Evolutionary conservation across 768 basidiomycete genomes (phyloP), one percentile per base, ranked within the genome.

Genomic region (Phylloporus scabripes): DNA sequence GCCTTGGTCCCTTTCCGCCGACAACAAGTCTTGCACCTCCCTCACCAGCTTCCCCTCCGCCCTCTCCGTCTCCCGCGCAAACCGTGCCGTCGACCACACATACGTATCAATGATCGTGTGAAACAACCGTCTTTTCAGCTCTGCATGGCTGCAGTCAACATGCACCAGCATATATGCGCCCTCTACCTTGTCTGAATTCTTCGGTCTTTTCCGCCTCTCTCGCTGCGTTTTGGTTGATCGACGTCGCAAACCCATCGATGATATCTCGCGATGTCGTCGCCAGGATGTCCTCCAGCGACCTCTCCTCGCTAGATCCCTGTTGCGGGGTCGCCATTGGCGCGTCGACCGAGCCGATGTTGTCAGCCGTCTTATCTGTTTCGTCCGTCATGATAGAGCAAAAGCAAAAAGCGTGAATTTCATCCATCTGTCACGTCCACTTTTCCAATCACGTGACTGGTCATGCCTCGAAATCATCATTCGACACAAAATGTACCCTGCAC

Each of bases 1-100:
- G 68, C 66, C 66, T 68, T 69, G 65, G 42, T 68, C 66, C 44
- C 51, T 50, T 34, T 59, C 57, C 3, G 50, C 53, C 32, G 45
- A 29, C 28, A 64, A 14, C 46, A 70, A 11, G 0, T 2, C 55
- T n/a, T 59, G 49, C 37, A 66, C 49, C 0, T 42, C 61, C 10
- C 29, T 28, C 14, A 33, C 41, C 4, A 68, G 48, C n/a, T 21
- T 31, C 0, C 33, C 46, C n/a, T 62, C 56, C 2, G 53, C 53
- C 0, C 28, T 10, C 32, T 51, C 34, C 24, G 49, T 44, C 28
- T 67, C 67, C 6, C 55, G 51, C 15, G 42, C 32, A 11, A 62
- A 20, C 0, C 65, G 61, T 5, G 61, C 65, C 7, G 28, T 61
- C 33, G 65, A 59, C 65, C 65, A 67, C 4, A 62, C 52, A 18